Conservation (phyloP, 2,329 filamentous ascomycete species). For the Cladorrhinum sp. region DNA sequence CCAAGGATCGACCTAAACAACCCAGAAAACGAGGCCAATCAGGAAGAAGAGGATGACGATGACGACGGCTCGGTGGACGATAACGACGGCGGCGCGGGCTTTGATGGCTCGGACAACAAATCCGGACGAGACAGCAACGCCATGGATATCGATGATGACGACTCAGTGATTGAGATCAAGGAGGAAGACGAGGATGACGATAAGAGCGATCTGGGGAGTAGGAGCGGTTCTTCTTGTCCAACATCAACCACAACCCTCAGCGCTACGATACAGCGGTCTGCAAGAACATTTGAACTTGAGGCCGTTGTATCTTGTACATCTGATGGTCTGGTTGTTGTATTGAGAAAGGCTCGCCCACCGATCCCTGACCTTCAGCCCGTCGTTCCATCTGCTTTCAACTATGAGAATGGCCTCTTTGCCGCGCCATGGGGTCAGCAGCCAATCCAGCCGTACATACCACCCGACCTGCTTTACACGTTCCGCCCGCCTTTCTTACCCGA, state of each 20-base stretch:
- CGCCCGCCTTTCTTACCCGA: slow-evolving; percentile 42
- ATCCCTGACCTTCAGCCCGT: slow-evolving; percentile 57
- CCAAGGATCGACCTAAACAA: slow-evolving; percentile 59
- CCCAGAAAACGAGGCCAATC: slow-evolving; percentile 40
- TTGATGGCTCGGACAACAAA: slow-evolving; percentile 20
- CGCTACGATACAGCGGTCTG: background rate
- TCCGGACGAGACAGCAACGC: slow-evolving; percentile 34
- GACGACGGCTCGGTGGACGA: slow-evolving; percentile 27
- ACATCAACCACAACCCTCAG: background rate
- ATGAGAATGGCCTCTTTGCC: slow-evolving; percentile 67
- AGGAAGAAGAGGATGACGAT: slow-evolving; percentile 44
- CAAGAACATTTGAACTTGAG: slow-evolving; percentile 63
- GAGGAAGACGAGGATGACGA: background rate
- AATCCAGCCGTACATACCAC: slow-evolving; percentile 47
- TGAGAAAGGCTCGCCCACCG: slow-evolving; percentile 69
- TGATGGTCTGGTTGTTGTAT: slow-evolving; percentile 78
- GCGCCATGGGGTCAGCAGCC: slow-evolving; percentile 75
- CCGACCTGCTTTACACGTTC: slow-evolving; percentile 43
- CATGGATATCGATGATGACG: slow-evolving; percentile 42
- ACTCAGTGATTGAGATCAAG: slow-evolving; percentile 30
- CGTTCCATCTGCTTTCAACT: slow-evolving; percentile 41
- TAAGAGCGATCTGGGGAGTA: slow-evolving; percentile 24
- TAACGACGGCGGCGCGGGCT: slow-evolving; percentile 18
- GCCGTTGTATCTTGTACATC: slow-evolving; percentile 90
- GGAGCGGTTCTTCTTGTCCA: background rate